Conservation (phyloP, 768 basidiomycete genomes). For the Agaricus sinodeliciosus region DNA sequence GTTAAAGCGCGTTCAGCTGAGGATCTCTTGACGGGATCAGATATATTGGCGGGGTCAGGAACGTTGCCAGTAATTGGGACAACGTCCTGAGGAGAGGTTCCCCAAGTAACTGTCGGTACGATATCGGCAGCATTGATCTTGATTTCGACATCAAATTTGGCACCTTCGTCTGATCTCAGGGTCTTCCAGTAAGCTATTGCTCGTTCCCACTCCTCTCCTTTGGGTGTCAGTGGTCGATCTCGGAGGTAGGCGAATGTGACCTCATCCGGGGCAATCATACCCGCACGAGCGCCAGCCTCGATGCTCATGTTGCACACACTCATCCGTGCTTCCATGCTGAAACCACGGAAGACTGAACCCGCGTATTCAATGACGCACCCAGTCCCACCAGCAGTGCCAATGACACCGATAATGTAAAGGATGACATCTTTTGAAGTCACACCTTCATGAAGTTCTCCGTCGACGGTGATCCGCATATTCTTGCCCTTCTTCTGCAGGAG, state of each 20-base stretch:
- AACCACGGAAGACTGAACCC: conserved; percentile 78
- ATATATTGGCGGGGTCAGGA: conserved; percentile 65
- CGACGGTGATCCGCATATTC: conserved; percentile 89
- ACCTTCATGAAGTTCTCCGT: conserved; percentile 74
- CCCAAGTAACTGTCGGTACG: conserved; percentile 89
- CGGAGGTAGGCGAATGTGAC: conserved; percentile 80
- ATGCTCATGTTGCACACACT: conserved; percentile 95
- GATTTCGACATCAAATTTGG: conserved; percentile 79
- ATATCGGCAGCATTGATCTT: conserved; percentile 80
- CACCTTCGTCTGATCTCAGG: conserved; percentile 72
- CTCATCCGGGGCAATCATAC: conserved; percentile 90
- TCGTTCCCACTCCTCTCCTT: conserved; percentile 78
- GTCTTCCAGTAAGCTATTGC: conserved; percentile 85
- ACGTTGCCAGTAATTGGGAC: conserved; percentile 77
- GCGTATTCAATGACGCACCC: conserved; percentile 90
- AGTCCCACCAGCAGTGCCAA: conserved; percentile 91
- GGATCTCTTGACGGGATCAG: conserved; percentile 57
- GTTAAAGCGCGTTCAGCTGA: conserved; percentile 70
- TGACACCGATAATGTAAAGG: conserved; percentile 83
- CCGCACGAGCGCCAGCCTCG: conserved; percentile 87
- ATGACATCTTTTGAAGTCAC: conserved; percentile 89
- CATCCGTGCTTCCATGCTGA: conserved; percentile 90
- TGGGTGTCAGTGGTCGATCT: conserved; percentile 74
- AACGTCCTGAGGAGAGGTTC: conserved; percentile 87
- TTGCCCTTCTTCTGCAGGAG: conserved; percentile 82